Conservation (phyloP, 495 filamentous ascomycete genomes). For the Ramalina intermedia region DNA sequence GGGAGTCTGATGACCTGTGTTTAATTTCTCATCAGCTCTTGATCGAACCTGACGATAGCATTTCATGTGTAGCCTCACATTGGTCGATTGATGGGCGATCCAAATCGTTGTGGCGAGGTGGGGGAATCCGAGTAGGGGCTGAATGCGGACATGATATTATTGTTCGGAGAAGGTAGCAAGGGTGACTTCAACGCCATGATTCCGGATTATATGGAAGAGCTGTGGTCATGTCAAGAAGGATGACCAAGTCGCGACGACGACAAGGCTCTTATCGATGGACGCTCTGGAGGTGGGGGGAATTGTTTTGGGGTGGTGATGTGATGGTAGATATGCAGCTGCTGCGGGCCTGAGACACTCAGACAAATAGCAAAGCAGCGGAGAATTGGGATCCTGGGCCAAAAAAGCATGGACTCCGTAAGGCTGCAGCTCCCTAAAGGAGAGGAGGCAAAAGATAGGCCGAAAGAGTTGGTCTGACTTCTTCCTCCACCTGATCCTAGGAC, state of each 20-base stretch:
- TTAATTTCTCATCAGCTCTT: background rate
- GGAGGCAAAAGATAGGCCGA: no score
- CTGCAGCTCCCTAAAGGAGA: background rate
- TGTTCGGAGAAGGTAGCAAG: slow-evolving; percentile 16
- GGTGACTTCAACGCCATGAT: slow-evolving; percentile 18
- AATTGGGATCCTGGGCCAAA: background rate
- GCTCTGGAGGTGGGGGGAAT: background rate
- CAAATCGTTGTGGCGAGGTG: slow-evolving; percentile 14
- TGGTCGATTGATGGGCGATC: slow-evolving; percentile 9
- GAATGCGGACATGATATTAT: slow-evolving; percentile 14
- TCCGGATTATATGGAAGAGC: background rate
- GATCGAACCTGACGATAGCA: background rate
- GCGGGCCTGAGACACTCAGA: background rate
- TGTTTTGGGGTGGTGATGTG: background rate
- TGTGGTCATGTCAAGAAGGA: no score
- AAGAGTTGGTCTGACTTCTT: no score
- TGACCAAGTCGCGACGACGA: no score
- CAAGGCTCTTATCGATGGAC: background rate
- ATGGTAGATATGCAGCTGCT: background rate
- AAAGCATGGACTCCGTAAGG: slow-evolving; percentile 1
- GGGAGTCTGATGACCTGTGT: slow-evolving; percentile 12
- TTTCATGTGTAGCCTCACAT: background rate
- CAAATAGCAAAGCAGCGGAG: background rate
- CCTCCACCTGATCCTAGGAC: no score
- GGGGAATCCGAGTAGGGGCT: slow-evolving; percentile 19